Base-by-base conservation (phyloP, 345 rosid genomes). In the Gossypium bickii region DNA sequence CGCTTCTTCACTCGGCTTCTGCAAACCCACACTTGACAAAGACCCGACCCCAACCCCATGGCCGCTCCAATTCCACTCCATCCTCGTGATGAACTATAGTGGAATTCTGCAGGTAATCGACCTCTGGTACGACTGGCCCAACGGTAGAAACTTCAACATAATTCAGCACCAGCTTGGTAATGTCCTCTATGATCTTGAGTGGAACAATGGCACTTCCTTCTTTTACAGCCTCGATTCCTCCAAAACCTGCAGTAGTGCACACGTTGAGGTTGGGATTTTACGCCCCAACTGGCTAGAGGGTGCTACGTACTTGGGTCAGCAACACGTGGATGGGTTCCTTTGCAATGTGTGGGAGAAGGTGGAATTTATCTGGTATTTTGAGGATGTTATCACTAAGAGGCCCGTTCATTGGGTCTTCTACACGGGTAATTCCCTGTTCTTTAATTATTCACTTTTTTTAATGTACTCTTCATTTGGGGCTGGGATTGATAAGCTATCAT, bases 71-170 rank as follows among this genome's bases (percentile, higher is more conserved):
- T 87, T 86, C 86, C 90, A 85, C 79, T 80, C 92, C 12, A 25
- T 85, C 27, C 70, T 89, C 25, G 59, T 68, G 64, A 89, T 87
- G 93, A 87, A 89, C 78, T 29, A 73, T 78, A 78, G 77, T 15
- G 90, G 89, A 22, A 41, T 44, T 56, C 85, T 85, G 20, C 76
- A 86, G 47, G 71, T 81, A 72, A 79, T 82, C 44, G 86, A 89
- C 70, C 89, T 87, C 24, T 89, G 93, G 90, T 89, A 87, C 81
- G 91, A 89, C 70, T 87, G 87, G 89, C 66, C 84, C 60, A 82
- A 86, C 45, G 87, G 91, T 6, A 76, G 91, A 24, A 89, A 87
- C 82, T 86, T 86, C 82, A 85, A 87, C 87, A 85, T 87, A 74
- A 68, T 83, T 34, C 88, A 83, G 25, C 77, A 81, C 74, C 91